Percentiles rank a stretch among this genome's conserved stretches.
Conservation (phyloP, 2,329 filamentous ascomycete species). For the Didymellaceae sp. region DNA sequence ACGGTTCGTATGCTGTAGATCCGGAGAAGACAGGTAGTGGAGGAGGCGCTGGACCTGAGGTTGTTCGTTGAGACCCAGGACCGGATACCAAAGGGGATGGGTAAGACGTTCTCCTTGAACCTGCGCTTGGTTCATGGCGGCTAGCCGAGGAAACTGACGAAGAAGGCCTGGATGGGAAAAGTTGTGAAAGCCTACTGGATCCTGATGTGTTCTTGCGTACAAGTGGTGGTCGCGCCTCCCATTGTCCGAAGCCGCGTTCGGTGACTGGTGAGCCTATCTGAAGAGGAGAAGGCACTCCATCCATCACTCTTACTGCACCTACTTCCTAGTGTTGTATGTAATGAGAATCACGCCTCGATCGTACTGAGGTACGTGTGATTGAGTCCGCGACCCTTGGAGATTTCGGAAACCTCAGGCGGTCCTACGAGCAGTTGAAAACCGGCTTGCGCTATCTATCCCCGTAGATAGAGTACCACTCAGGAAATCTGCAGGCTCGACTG, state of each 20-base stretch:
- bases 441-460: too few relatives aligned
- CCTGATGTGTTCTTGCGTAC: conserved; percentile 39
- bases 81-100: conserved; percentile 39
- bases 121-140: conserved; percentile 22
- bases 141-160: conserved; percentile 35
- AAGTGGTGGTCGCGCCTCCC: conserved; percentile 32
- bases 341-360: too few relatives aligned
- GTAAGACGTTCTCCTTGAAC: conserved; percentile 38
- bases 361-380: too few relatives aligned
- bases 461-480: too few relatives aligned
- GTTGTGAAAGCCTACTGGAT: conserved; percentile 44
- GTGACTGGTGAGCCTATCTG: conserved; percentile 38
- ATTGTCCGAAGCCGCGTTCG: conserved; percentile 18
- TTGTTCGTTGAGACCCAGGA: conserved; percentile 37
- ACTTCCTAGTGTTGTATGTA: background rate
- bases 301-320: conserved; percentile 29
- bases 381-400: too few relatives aligned
- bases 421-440: too few relatives aligned
- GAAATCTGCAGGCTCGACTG: too few relatives aligned
- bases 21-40: conserved; percentile 41
- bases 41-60: conserved; percentile 31
- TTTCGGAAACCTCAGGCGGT: too few relatives aligned
- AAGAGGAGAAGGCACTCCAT: conserved; percentile 39
- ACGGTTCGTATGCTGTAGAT: conserved; percentile 39
- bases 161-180: conserved; percentile 47